Evolutionary conservation across 1,284 basidiomycete genomes (phyloP), one percentile per base, ranked within the genome.

Genomic region (Bjerkandera adusta): DNA sequence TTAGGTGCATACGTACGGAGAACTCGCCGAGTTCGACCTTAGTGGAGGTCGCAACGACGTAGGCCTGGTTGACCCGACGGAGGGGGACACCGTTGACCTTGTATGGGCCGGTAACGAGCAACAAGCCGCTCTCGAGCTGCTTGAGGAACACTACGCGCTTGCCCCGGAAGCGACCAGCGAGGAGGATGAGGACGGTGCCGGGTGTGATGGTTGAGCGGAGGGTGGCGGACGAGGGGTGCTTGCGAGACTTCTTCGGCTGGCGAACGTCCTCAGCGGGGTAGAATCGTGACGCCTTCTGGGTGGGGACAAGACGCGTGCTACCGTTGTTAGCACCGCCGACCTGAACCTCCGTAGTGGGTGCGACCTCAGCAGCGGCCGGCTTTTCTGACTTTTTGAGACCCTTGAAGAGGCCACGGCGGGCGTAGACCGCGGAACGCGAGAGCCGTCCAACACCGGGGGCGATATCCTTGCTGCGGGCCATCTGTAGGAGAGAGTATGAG

Each of bases 101-200:
- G 85, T 85, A 98, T 48, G 97, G 97, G 52, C 97, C 97, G 43
- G 94, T 96, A 63, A 99, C 93, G 70, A 99, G 81, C 62, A 99
- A 75, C 61, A 99, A 75, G 55, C 96, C 96, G 57, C 89, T 92
- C 61, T 83, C 82, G 68, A 99, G 77, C 78, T 97, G 94, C 83
- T 97, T 97, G 73, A 99, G 77, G 76, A 95, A 97, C 49, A 99
- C 94, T 57, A 99, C 97, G 44, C 97, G 85, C 84, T 98, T 98
- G 59, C 97, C 97, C 60, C 91, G 79, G 90, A 95, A 99, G 66
- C 96, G 92, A 65, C 97, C 97, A 57, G 96, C 95, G 59, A 99
- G 84, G 62, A 99, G 79, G 71, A 99, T 98, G 59, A 99, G 79
- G 65, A 99, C 82, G 64, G 94, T 89, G 56, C 97, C 97, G 56